Evolutionary conservation across 192 early-diverging fungal species (phyloP).

Genomic region (Coemansia sp.): DNA sequence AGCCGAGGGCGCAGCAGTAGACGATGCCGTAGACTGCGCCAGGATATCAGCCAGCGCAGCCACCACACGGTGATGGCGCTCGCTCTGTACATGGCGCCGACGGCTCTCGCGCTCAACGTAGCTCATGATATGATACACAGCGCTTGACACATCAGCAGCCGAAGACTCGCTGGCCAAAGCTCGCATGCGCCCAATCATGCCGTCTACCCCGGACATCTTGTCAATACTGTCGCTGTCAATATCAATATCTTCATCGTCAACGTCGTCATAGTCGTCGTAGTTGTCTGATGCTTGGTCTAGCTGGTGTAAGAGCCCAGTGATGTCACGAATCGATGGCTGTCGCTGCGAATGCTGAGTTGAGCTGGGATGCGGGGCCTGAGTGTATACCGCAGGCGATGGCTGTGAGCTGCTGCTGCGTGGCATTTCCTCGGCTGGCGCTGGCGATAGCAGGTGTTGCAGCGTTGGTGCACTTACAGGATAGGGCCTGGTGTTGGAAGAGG

Average conservation of each 20-base stretch:
- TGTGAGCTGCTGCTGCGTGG: background rate
- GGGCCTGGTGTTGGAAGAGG: background rate
- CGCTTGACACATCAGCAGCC: constrained; percentile 26
- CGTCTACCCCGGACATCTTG: constrained; percentile 1
- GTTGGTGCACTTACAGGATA: constrained; percentile 3
- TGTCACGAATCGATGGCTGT: constrained; percentile 20
- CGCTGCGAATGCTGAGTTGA: background rate
- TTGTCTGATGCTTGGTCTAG: constrained; percentile 29
- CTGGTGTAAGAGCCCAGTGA: constrained; percentile 35
- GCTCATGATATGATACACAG: constrained; percentile 41
- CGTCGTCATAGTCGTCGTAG: constrained; percentile 12
- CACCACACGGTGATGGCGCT: constrained; percentile 42
- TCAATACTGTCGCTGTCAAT: background rate
- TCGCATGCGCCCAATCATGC: constrained; percentile 40
- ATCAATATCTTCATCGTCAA: background rate
- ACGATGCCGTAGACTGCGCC: constrained; percentile 23
- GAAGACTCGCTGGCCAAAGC: constrained; percentile 30
- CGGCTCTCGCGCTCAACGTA: constrained; percentile 52
- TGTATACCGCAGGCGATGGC: background rate
- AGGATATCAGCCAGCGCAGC: constrained; percentile 46
- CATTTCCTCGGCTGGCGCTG: background rate
- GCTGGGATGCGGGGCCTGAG: background rate
- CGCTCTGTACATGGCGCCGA: constrained; percentile 49
- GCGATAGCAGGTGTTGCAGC: constrained; percentile 16
- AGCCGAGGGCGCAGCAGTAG: constrained; percentile 27